Evolutionary conservation across 345 rosid species (phyloP), one percentile per base, ranked within the genome.

Genomic region (Atalantia buxifolia): DNA sequence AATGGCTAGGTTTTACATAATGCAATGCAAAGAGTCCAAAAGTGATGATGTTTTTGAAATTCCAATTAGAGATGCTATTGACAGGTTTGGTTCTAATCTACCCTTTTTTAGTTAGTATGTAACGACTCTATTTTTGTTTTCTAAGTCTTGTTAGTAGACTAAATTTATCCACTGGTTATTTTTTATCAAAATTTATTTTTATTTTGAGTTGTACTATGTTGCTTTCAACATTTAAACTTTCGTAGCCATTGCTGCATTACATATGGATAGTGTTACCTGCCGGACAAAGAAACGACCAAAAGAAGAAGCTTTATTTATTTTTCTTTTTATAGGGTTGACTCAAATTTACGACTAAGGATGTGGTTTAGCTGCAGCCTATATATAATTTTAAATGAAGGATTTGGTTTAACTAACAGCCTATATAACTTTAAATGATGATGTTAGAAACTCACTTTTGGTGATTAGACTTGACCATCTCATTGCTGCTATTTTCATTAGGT

Each of bases 1-100:
- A 13, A 63, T 83, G 3, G 56, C 82, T 36, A 77, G 84, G 36
- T 88, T 91, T 78, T 91, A 88, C 84, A 84, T 88, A 76, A 68
- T 91, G 88, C 88, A 87, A 62, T 80, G 87, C 85, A 75, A 69
- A 73, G 78, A 79, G 62, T 24, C 78, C 65, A 80, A 77, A 28
- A 33, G 65, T 3, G 81, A 74, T 18, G 69, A 75, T 75, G 38
- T 69, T 59, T 72, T 77, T 65, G 80, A 78, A 70, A 61, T 77
- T 28, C 87, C 92, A 9, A 73, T 87, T 0, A 82, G 79, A 59
- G 91, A 87, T 73, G 77, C 69, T 13, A 76, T 91, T 79, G 75
- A 75, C 60, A 86, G 90, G 92, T 90, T 78, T 79, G 82, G 62
- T 61, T 84, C 24, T 67, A 38, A 64, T 81, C 12, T 14, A 25